These are phyloP conservation scores for Amanita pseudoporphyria DNA, from an alignment of 768 basidiomycete genomes.

Conservation along the genomic window DNA sequence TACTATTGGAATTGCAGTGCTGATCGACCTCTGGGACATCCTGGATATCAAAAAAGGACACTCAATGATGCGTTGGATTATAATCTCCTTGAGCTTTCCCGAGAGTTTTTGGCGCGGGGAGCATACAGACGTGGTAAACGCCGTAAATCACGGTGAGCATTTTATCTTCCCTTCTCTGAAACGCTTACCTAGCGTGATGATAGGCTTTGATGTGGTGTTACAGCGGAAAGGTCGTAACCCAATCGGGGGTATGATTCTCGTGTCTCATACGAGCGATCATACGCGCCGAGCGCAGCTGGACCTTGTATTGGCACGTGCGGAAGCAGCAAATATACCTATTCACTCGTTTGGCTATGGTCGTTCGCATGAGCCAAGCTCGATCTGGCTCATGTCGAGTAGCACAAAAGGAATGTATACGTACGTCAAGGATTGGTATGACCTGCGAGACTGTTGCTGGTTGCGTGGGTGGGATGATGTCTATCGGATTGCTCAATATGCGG, in stretches of 20 bases:
- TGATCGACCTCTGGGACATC: slow-evolving; percentile 92
- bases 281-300: slow-evolving; percentile 97
- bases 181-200: background rate
- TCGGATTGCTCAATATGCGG: slow-evolving; percentile 88
- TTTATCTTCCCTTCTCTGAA: background rate
- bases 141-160: slow-evolving; percentile 82
- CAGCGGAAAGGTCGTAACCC: slow-evolving; percentile 92
- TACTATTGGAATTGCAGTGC: slow-evolving; percentile 83
- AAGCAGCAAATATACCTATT: slow-evolving; percentile 94
- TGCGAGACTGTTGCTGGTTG: slow-evolving; percentile 92
- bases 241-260: slow-evolving; percentile 83
- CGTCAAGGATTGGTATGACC: slow-evolving; percentile 96
- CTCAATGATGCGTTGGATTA: slow-evolving; percentile 55
- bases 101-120: slow-evolving; percentile 73
- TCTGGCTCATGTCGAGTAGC: slow-evolving; percentile 99
- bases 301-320: slow-evolving; percentile 90
- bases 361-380: slow-evolving; percentile 92
- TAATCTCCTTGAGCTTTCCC: too few relatives aligned
- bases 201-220: slow-evolving; percentile 86
- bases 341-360: slow-evolving; percentile 97
- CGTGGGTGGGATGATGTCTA: slow-evolving; percentile 94
- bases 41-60: slow-evolving; percentile 76
- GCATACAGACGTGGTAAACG: slow-evolving; percentile 95
- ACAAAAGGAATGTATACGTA: slow-evolving; percentile 97
- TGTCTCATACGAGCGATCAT: slow-evolving; percentile 88